Base-by-base conservation (phyloP, 306 rosid species). In the Leucaena leucocephala region DNA sequence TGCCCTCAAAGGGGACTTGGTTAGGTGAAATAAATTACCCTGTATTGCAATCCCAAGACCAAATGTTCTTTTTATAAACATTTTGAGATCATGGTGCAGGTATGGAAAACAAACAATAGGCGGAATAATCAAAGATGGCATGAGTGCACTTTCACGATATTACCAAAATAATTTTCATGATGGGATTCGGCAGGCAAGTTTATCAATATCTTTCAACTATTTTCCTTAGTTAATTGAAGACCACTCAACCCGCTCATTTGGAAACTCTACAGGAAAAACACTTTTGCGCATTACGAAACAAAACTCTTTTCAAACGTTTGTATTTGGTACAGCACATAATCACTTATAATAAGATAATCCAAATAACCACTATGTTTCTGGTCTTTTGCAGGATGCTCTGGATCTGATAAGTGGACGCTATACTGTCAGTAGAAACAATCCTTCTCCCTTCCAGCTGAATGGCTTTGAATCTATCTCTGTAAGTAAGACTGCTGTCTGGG, bases 1-100 rank as follows among this genome's bases (percentile, higher is more conserved):
- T 84, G 98, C 98, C 52, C 87, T 95, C 80, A 95, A 95, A 82
- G 98, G 98, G 58, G 98, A 95, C 85, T 89, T 95, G 48, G 98
- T 92, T 62, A 87, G 98, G 97, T 92, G 83, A 82, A 21, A 54
- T 74, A 71, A 38, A 49, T 45, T 16, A 8, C 77, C 39, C 8
- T n/a, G 42, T 46, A 68, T 35, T 68, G 50, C 82, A 79, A 65
- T 80, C 72, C 14, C 57, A 14, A 65, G 45, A 74, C 63, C 76
- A 70, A 13, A 22, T 82, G 71, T 50, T 71, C 35, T 36, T 73
- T 54, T 36, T 50, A n/a, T 27, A 17, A 46, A 68, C 39, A 40
- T 71, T 64, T 21, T 78, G 71, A 36, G 69, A 73, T 76, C 50
- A 61, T 73, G 72, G 36, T 63, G 79, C 89, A 94, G 98, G 84